Base-by-base conservation (phyloP, 805 yeast genomes). In the Brettanomyces custersianus region DNA sequence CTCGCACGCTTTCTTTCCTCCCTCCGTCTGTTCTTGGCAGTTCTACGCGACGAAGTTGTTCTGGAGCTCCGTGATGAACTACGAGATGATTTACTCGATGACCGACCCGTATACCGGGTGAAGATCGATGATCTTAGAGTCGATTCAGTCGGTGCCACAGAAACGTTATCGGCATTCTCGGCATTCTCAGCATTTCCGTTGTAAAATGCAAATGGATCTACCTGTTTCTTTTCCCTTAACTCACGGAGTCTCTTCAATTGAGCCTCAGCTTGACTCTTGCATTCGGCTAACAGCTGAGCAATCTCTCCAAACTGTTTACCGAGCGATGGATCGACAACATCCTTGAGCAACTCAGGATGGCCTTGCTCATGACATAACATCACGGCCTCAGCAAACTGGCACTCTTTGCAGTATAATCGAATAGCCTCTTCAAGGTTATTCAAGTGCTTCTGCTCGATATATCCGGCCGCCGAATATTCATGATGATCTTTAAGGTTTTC, bases 1-100 rank as follows among this genome's bases (percentile, higher is more conserved):
- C 95, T 76, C 2, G 98, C 99, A 41, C 77, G 73, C 63, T 92
- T 92, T 50, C 98, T 75, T 54, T 90, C 98, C 59, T 90, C 96
- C 46, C 98, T 75, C 56, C 95, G 83, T 45, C 79, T 75, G 59
- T 92, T 92, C 62, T 92, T 92, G 5, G 94, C 73, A 0, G 98
- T 88, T 51, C 81, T 73, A 58, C 99, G 74, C 0, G 96, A 80
- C 3, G 92, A 96, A 20, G 97, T 96, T 0, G 98, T 92, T 53
- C 83, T 82, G 4, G 97, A 97, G 3, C 98, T 92, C n/a, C n/a
- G n/a, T n/a, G n/a, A n/a, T n/a, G n/a, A n/a, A n/a, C n/a, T n/a
- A n/a, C n/a, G n/a, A n/a, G n/a, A n/a, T n/a, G n/a, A n/a, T n/a
- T n/a, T n/a, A 18, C 95, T 95, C 1, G 81, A 69, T 1, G 97